A percentile compares a stretch with the other conserved stretches of the same genome.
Conservation (phyloP, 1,139 yeast species). For the Suhomyces kunorum region DNA sequence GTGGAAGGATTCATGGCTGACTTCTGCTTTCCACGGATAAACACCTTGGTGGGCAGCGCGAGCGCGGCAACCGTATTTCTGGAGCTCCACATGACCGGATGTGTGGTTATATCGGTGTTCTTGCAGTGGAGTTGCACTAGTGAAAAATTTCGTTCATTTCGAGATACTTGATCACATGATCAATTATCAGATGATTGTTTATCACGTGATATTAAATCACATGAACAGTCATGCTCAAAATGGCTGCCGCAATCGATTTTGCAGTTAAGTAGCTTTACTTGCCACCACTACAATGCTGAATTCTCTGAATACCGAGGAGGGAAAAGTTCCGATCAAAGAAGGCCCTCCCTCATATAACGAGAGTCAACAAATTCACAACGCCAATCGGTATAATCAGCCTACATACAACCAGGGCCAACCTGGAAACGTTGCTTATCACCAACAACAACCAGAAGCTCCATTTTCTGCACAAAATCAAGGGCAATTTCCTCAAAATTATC, state of each 20-base stretch:
- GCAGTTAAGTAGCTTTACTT: background rate
- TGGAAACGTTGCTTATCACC: no score
- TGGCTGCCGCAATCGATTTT: no score
- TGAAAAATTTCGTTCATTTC: slow-evolving; percentile 10
- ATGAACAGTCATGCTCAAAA: no score
- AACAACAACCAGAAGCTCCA: no score
- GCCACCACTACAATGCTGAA: no score
- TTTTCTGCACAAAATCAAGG: background rate
- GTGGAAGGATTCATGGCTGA: slow-evolving; percentile 52
- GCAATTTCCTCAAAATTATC: background rate
- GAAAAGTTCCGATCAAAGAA: slow-evolving; percentile 5
- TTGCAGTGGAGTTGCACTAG: background rate
- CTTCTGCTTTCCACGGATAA: slow-evolving; percentile 42
- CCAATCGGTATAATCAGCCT: no score
- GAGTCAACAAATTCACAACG: slow-evolving; percentile 5
- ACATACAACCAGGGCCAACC: no score
- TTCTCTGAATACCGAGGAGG: no score
- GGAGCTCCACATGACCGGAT: slow-evolving; percentile 5
- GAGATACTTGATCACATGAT: slow-evolving; percentile 4
- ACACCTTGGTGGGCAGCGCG: slow-evolving; percentile 18
- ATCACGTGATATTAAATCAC: no score
- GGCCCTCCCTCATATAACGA: slow-evolving; percentile 17
- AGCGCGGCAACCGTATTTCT: slow-evolving; percentile 1
- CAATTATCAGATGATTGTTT: no score
- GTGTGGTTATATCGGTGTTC: background rate